phyloP scores from a whole-genome alignment of 352 stramenopile genomes.

The Globisporangium cylindrosporum region DNA sequence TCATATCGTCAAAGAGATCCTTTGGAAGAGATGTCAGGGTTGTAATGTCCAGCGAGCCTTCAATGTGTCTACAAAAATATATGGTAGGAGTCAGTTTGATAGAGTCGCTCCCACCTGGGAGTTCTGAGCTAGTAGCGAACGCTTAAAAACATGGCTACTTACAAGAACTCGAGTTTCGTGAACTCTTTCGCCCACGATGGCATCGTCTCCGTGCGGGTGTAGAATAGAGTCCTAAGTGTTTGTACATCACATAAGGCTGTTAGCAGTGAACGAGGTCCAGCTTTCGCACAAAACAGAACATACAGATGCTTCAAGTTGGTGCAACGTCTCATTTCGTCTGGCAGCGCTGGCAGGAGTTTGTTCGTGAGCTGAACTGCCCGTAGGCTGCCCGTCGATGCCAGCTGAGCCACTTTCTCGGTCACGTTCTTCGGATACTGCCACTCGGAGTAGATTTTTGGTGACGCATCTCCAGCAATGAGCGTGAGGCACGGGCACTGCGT shows the following conservation, averaged over 20 bases:
- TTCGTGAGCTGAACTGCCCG: conserved; percentile 34
- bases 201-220: neutral
- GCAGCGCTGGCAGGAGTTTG: conserved; percentile 17
- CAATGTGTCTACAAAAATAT: neutral
- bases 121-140: no score
- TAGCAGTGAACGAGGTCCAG: neutral
- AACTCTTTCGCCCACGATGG: neutral
- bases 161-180: conserved; percentile 1
- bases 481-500: conserved; percentile 29
- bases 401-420: conserved; percentile 16
- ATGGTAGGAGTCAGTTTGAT: no score
- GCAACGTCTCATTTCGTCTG: conserved; percentile 21
- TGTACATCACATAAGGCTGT: neutral
- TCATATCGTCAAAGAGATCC: neutral
- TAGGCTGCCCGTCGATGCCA: conserved; percentile 26
- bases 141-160: neutral
- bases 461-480: conserved; percentile 23
- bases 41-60: neutral
- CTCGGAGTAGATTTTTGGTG: conserved; percentile 16
- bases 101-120: no score
- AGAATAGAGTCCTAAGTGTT: neutral
- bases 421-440: conserved; percentile 22
- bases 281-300: neutral
- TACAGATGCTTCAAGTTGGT: conserved; percentile 28
- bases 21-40: neutral